Conservation (phyloP, 2,329 filamentous ascomycete genomes). For the Orbilia javanica region DNA sequence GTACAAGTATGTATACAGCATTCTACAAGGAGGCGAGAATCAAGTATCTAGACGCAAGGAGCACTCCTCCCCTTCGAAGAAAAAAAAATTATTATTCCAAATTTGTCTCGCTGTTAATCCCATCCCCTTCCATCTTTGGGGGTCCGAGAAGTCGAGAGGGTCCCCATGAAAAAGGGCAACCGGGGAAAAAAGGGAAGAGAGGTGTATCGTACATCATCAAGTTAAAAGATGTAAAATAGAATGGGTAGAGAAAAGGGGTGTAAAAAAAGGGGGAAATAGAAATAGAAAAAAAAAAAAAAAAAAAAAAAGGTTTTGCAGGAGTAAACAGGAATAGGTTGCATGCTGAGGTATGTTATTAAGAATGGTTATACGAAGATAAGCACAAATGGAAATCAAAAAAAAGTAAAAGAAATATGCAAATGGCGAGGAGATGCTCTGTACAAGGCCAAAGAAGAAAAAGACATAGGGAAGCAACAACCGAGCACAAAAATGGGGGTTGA, state of each 20-base stretch:
- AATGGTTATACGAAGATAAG: slow-evolving; percentile 35
- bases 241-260: slow-evolving; percentile 1
- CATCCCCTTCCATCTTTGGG: slow-evolving; percentile 12
- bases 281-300: slow-evolving; percentile 1
- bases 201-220: slow-evolving; percentile 56
- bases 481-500: slow-evolving; percentile 11
- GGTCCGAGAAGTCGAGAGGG: slow-evolving; percentile 16
- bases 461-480: slow-evolving; percentile 34
- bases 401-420: slow-evolving; percentile 31
- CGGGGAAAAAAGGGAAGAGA: slow-evolving; percentile 24
- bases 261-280: slow-evolving; percentile 2
- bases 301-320: not conserved
- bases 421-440: slow-evolving; percentile 49
- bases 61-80: slow-evolving; percentile 22
- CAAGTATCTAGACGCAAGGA: slow-evolving; percentile 33
- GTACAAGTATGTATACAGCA: not conserved
- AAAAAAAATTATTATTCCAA: slow-evolving; percentile 41
- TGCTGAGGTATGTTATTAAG: slow-evolving; percentile 49
- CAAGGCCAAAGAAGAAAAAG: slow-evolving; percentile 36
- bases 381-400: slow-evolving; percentile 14
- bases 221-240: slow-evolving; percentile 49
- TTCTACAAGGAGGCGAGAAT: slow-evolving; percentile 6
- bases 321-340: not conserved
- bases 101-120: slow-evolving; percentile 16
- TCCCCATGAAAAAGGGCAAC: slow-evolving; percentile 19